Percentiles rank a stretch among this genome's conserved stretches.
phyloP scores from a whole-genome alignment of 2,329 filamentous ascomycete species.

The Colletotrichum kahawae region DNA sequence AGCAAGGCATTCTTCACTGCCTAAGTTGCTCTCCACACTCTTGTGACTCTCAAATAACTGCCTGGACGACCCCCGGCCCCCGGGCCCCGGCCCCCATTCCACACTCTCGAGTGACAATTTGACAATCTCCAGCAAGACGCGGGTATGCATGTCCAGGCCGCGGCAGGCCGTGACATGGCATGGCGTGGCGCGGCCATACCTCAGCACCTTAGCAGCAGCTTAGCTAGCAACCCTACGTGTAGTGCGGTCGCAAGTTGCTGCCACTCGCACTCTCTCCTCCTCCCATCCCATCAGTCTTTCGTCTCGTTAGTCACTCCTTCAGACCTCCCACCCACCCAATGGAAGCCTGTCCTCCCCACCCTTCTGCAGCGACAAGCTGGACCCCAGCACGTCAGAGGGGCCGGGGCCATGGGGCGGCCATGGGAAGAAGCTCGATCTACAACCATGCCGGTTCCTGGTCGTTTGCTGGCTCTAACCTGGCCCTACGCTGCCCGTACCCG shows the following conservation, averaged over 20 bases:
- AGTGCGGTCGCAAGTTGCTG: not conserved
- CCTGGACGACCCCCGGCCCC: not conserved
- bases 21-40: not conserved
- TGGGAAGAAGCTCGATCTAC: not conserved
- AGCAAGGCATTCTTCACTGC: not conserved
- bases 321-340: not conserved
- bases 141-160: constrained; percentile 10
- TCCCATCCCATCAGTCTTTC: not conserved
- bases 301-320: constrained; percentile 8
- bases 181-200: constrained; percentile 17
- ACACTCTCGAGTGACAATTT: not conserved
- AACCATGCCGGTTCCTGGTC: not conserved
- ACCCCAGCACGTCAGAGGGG: constrained; percentile 15
- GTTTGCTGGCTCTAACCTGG: not conserved
- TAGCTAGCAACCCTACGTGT: not conserved
- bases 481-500: not conserved
- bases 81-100: not conserved
- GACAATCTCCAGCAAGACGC: not conserved
- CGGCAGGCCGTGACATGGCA: constrained; percentile 7
- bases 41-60: not conserved
- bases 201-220: not conserved
- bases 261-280: not conserved
- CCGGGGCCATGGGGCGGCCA: not conserved
- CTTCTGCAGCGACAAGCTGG: not conserved
- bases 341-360: not conserved